Conservation (phyloP, 257 asterid species). For the Solanum acaule region DNA sequence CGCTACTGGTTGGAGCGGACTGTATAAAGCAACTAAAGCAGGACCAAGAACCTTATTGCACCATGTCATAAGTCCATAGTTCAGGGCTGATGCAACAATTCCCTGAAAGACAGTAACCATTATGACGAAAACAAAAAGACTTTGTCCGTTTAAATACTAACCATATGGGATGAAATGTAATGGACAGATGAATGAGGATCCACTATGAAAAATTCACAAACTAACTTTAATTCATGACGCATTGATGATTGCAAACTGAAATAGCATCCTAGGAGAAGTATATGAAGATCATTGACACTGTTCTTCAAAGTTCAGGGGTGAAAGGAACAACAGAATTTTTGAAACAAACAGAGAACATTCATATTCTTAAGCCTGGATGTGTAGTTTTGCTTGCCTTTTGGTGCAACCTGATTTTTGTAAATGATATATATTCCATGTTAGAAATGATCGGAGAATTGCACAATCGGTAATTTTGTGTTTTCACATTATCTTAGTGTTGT, state of each 20-base stretch:
- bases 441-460: not conserved
- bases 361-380: not conserved
- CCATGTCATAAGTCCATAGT: conserved; percentile 85
- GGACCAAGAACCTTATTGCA: conserved; percentile 88
- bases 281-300: not conserved
- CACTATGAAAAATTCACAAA: not conserved
- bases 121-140: not conserved
- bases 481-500: not conserved
- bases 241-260: not conserved
- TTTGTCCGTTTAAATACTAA: not conserved
- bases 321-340: not conserved
- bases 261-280: not conserved
- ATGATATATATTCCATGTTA: not conserved
- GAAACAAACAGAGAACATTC: not conserved
- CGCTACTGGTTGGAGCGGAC: conserved; percentile 88
- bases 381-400: not conserved
- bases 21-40: conserved; percentile 80
- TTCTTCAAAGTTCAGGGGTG: not conserved
- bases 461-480: not conserved
- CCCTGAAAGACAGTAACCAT: conserved; percentile 36
- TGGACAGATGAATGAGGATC: not conserved
- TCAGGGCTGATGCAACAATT: conserved; percentile 75
- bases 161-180: not conserved
- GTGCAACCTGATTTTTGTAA: not conserved
- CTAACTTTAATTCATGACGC: not conserved